Percentiles rank a stretch among this genome's conserved stretches.
phyloP scores from a whole-genome alignment of 2,329 filamentous ascomycete genomes.

The Beauveria varroae region DNA sequence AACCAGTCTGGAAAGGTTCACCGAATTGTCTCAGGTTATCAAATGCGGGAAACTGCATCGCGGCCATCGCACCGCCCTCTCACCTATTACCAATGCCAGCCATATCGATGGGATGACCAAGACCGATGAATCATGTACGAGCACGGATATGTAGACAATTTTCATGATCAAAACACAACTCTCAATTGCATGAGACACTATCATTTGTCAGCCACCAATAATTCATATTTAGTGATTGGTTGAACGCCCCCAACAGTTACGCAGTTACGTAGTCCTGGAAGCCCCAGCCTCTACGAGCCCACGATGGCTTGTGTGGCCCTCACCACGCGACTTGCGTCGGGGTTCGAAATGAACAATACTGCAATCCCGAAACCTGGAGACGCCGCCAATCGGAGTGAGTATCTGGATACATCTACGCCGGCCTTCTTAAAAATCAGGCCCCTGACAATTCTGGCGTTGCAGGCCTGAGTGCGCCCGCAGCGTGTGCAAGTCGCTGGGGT shows the following conservation, averaged over 20 bases:
- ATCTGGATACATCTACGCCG: not conserved
- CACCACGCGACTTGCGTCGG: constrained; percentile 24
- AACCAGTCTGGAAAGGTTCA: too few species aligned
- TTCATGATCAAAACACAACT: constrained; percentile 21
- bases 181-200: constrained; percentile 23
- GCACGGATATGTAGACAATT: not conserved
- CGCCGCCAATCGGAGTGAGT: constrained; percentile 23
- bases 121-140: not conserved
- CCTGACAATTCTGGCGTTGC: not conserved
- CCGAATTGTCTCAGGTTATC: too few species aligned
- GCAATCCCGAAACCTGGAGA: constrained; percentile 24
- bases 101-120: not conserved
- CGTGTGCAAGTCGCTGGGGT: constrained; percentile 25
- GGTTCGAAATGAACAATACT: constrained; percentile 21
- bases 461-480: constrained; percentile 25
- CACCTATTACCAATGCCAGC: not conserved
- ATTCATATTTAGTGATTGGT: not conserved
- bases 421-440: too few species aligned
- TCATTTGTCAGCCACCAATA: constrained; percentile 14
- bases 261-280: constrained; percentile 15
- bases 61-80: not conserved
- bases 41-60: not conserved
- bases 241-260: not conserved
- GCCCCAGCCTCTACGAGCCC: constrained; percentile 16
- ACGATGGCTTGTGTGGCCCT: constrained; percentile 25